Base-by-base conservation (phyloP, 2,329 filamentous ascomycete species). In the Akanthomyces dipterigenus region DNA sequence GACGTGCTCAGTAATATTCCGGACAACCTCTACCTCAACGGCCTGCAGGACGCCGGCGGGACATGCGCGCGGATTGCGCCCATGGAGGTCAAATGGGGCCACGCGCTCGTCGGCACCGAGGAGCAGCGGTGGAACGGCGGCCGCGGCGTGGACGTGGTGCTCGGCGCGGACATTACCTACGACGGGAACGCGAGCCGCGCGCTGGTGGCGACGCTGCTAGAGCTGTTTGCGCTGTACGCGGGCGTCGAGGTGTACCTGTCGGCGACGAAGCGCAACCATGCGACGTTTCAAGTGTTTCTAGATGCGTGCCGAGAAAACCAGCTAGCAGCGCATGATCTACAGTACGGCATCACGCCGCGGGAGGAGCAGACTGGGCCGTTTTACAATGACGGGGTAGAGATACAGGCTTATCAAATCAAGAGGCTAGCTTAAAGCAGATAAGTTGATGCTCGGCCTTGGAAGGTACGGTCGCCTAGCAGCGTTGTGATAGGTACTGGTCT, bases 131-230 rank as follows among this genome's bases (percentile, higher is more conserved):
- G 82, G 81, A 79, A 80, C 65, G 75, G 75, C 22, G 77, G 77
- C 20, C 68, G 69, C 5, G 66, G 70, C 2, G 71, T 85, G 49
- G 87, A 93, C 70, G 73, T 90, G 5, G 81, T 93, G 2, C 73
- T 93, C 31, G 90, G 89, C 4, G 88, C 90, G 38, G 90, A 93
- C 70, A 83, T 93, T 72, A 93, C 88, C 1, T 93, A 93, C 72
- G 89, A 93, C 69, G 78, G 78, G 63, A 77, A 77, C 40, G 80
- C 84, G 46, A 86, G 89, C 55, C 83, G 86, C 0, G 77, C 83
- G 1, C 77, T 93, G 26, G 78, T 90, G 3, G 80, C 78, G 3
- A 91, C 89, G 3, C 71, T 93, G 56, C 74, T 80, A 36, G 81
- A 87, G 55, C 75, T 91, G 14, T 82, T 89, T 54, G 76, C 76